Conservation (phyloP, 1,139 yeast species). For the Kodamaea suecica region DNA sequence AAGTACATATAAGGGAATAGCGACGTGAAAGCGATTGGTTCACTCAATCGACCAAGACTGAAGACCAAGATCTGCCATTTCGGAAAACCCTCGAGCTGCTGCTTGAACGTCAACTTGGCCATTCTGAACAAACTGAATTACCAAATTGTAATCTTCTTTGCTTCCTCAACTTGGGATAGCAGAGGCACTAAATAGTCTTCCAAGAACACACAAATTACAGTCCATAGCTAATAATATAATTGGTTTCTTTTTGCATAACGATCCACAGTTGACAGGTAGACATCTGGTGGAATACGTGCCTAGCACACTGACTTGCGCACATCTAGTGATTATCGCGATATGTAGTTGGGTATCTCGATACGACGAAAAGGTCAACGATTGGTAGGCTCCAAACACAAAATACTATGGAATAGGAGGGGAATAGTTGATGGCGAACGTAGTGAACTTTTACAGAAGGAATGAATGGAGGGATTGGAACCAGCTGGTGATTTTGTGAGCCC, state of each 20-base stretch:
- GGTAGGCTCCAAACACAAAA: too few relatives aligned
- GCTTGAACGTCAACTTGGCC: slow-evolving; percentile 6
- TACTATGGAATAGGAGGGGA: too few relatives aligned
- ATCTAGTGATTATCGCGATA: neutral
- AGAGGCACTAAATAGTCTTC: too few relatives aligned
- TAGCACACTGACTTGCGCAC: too few relatives aligned
- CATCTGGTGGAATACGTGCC: too few relatives aligned
- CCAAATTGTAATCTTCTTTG: neutral
- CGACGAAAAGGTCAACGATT: too few relatives aligned
- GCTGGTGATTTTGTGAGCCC: too few relatives aligned
- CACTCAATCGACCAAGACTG: slow-evolving; percentile 50
- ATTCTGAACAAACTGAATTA: neutral
- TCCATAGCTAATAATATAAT: too few relatives aligned
- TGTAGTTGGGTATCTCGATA: slow-evolving; percentile 1
- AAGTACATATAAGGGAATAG: slow-evolving; percentile 62
- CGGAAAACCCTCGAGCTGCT: slow-evolving; percentile 40
- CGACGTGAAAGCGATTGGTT: slow-evolving; percentile 63
- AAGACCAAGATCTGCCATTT: slow-evolving; percentile 47
- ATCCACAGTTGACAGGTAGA: slow-evolving; percentile 1
- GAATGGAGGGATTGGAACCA: too few relatives aligned
- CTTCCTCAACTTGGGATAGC: neutral
- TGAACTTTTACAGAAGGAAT: too few relatives aligned
- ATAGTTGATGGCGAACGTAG: too few relatives aligned
- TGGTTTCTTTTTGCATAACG: neutral
- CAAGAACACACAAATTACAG: too few relatives aligned